Base-by-base conservation (phyloP, 352 stramenopile genomes). In the Phytophthora quininea region DNA sequence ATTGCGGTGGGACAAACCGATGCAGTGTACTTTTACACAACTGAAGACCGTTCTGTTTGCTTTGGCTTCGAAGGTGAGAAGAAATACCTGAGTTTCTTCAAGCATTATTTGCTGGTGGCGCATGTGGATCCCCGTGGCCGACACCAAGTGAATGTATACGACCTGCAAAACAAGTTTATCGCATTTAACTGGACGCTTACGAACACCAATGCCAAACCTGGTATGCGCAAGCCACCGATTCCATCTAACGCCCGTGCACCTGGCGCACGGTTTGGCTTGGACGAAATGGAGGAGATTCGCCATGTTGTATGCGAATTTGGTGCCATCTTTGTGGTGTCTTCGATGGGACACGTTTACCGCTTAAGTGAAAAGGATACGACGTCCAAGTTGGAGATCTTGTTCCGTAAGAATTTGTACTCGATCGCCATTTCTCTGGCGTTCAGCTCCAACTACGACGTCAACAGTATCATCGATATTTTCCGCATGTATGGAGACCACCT, bases 401-500 rank as follows among this genome's bases (percentile, higher is more conserved):
- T 98, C 55, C 88, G 96, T 56, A 98, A 99, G 73, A 98, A 99
- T 73, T 71, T 99, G 33, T 99, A 98, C 75, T 93, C 93, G 35
- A 98, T 98, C 53, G 98, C 98, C 33, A 98, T 99, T 56, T 98
- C 95, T 59, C 90, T 99, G 47, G 97, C 97, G 4, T 98, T 95
- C 69, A 96, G 88, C 74, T 95, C 97, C 62, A 97, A 98, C 63
- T 96, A 97, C 69, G 84, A 98, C 55, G 87, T 98, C 30, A 93
- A 94, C 56, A 97, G 96, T 61, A 98, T 99, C 62, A 98, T 98
- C 71, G 90, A 96, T 35, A 98, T 99, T 32, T 97, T 94, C 63
- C 88, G 90, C 54, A 97, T 96, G 88, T 98, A 99, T 74, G 98
- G 97, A 47, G 97, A 99, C 70, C 96, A 99, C 70, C 77, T 99